Evolutionary conservation across 306 rosid genomes (phyloP).

Genomic region (Dalbergia cochinchinensis): DNA sequence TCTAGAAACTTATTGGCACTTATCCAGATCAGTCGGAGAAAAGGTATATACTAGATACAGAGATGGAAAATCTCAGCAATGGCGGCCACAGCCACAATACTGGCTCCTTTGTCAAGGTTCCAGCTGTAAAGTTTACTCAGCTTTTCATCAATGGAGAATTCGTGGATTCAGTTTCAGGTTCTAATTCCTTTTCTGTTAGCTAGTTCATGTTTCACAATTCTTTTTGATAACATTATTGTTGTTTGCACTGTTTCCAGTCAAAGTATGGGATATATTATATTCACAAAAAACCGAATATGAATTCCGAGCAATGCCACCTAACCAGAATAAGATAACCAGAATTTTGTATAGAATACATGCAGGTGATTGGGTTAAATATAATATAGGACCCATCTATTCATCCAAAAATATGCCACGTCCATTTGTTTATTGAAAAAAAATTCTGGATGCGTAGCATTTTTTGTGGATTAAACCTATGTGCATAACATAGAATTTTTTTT

Average conservation of each 20-base stretch:
- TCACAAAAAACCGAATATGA: neutral
- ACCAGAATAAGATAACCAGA: too few species aligned
- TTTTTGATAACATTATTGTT: neutral
- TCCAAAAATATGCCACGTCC: too few species aligned
- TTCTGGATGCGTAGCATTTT: too few species aligned
- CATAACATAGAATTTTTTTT: too few species aligned
- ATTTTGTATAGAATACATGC: too few species aligned
- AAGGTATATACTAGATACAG: conserved; percentile 17
- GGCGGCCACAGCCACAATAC: conserved; percentile 14
- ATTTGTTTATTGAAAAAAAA: too few species aligned
- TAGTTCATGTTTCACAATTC: neutral
- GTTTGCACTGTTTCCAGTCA: neutral
- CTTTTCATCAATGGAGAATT: conserved; percentile 93
- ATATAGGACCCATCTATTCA: too few species aligned
- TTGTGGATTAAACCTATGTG: too few species aligned
- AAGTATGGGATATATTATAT: neutral
- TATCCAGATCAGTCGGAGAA: neutral
- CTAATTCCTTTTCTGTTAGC: neutral
- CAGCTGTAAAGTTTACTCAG: conserved; percentile 78
- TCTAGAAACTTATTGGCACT: neutral
- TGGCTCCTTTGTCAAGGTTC: conserved; percentile 51
- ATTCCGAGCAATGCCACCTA: neutral
- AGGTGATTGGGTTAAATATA: too few species aligned
- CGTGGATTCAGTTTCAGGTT: conserved; percentile 87
- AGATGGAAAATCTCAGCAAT: conserved; percentile 56